These are phyloP conservation scores for Fusarium pseudoanthophilum DNA, from an alignment of 2,329 filamentous ascomycete species.

Conservation along the genomic window DNA sequence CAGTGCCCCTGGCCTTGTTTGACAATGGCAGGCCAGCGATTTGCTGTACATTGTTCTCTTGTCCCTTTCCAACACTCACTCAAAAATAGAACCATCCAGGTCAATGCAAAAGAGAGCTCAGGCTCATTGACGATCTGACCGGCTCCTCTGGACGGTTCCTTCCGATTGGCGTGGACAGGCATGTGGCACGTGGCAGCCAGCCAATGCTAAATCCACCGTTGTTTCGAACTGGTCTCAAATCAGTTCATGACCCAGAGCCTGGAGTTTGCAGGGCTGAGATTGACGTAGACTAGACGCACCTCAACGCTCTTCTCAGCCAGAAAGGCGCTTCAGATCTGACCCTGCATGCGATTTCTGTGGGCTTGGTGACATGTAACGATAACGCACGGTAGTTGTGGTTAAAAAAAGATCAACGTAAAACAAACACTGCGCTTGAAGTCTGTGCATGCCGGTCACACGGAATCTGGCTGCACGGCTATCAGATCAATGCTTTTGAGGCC, in stretches of 20 bases:
- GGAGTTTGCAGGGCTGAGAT: constrained; percentile 16
- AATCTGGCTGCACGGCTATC: neutral
- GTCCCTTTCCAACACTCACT: neutral
- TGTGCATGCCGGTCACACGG: constrained; percentile 25
- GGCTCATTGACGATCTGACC: constrained; percentile 3
- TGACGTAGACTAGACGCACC: constrained; percentile 15
- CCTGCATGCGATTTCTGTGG: constrained; percentile 9
- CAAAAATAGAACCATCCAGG: neutral
- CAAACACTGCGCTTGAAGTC: constrained; percentile 9
- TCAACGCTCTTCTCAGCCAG: constrained; percentile 5
- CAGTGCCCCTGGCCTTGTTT: neutral
- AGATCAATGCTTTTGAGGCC: constrained; percentile 16
- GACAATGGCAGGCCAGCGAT: neutral
- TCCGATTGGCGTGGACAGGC: constrained; percentile 38
- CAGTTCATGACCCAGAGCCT: constrained; percentile 28
- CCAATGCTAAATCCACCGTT: constrained; percentile 37
- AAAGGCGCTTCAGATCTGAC: constrained; percentile 8
- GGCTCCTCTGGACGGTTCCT: constrained; percentile 1
- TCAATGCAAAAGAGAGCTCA: constrained; percentile 7
- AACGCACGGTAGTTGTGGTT: constrained; percentile 3
- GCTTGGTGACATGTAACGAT: constrained; percentile 10
- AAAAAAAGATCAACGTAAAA: constrained; percentile 12
- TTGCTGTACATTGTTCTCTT: neutral
- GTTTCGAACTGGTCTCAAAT: constrained; percentile 44
- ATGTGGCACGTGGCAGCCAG: constrained; percentile 41